A percentile compares a stretch with the other conserved stretches of the same genome.
These are phyloP conservation scores for Glycine soja DNA, from an alignment of 306 rosid species.

Conservation along the genomic window DNA sequence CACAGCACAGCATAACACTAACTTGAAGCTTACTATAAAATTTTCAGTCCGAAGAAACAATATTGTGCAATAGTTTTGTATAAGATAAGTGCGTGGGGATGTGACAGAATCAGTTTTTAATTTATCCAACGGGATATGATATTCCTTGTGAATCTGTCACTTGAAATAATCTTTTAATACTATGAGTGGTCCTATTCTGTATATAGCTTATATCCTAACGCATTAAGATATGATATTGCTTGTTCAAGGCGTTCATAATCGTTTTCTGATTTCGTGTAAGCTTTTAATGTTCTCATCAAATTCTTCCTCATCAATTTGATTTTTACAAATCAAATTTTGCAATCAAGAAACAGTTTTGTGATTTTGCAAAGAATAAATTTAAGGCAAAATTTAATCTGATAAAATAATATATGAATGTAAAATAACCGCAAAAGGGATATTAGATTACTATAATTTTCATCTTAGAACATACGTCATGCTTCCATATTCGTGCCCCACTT, in stretches of 20 bases:
- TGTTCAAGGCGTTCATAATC: constrained; percentile 11
- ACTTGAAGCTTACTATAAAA: neutral
- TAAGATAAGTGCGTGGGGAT: constrained; percentile 8
- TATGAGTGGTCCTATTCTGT: neutral
- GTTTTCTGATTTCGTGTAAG: neutral
- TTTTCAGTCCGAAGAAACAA: neutral
- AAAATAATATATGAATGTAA: neutral
- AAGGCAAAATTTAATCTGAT: neutral
- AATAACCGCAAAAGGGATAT: neutral
- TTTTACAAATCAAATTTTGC: constrained; percentile 5
- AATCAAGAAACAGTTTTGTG: neutral
- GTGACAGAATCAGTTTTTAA: constrained; percentile 39
- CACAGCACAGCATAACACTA: neutral
- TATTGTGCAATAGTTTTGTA: neutral
- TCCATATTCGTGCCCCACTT: neutral
- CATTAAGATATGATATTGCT: neutral
- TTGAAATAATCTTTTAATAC: neutral
- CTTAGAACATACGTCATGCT: neutral
- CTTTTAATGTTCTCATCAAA: neutral
- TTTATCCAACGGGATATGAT: neutral
- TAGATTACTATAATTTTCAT: neutral
- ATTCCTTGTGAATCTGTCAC: neutral
- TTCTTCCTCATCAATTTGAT: neutral
- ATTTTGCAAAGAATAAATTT: neutral
- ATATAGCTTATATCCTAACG: neutral